Conservation (phyloP, 2,329 filamentous ascomycete genomes). For the Pochonia chlamydosporia region DNA sequence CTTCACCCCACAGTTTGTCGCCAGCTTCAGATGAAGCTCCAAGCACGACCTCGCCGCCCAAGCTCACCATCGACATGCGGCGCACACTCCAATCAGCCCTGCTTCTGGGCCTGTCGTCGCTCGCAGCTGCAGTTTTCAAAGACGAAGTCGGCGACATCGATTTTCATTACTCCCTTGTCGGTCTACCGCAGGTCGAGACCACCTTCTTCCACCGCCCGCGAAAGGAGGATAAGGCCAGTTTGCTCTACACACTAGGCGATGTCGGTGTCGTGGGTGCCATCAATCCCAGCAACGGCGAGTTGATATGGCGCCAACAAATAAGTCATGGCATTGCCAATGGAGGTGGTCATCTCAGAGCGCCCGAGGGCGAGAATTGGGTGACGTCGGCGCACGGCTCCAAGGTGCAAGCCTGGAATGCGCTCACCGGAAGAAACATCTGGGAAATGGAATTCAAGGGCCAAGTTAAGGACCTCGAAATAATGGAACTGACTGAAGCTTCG, state of each 20-base stretch:
- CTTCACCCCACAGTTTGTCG: background rate
- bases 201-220: conserved; percentile 94
- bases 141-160: conserved; percentile 92
- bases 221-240: conserved; percentile 73
- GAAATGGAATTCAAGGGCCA: conserved; percentile 52
- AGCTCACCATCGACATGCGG: conserved; percentile 24
- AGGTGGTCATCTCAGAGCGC: conserved; percentile 58
- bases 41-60: conserved; percentile 6
- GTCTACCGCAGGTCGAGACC: conserved; percentile 71
- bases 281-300: conserved; percentile 75
- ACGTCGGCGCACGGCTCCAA: conserved; percentile 65
- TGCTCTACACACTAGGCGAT: conserved; percentile 88
- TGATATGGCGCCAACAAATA: conserved; percentile 82
- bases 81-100: conserved; percentile 28
- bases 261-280: conserved; percentile 78
- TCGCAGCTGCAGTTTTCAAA: conserved; percentile 64
- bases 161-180: conserved; percentile 87
- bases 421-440: conserved; percentile 77
- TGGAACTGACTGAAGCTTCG: conserved; percentile 60
- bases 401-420: conserved; percentile 77
- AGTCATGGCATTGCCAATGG: conserved; percentile 41
- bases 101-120: conserved; percentile 32
- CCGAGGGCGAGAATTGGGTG: conserved; percentile 72
- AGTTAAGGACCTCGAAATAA: conserved; percentile 68
- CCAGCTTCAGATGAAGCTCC: conserved; percentile 6